Evolutionary conservation across 2,329 filamentous ascomycete species (phyloP), one percentile per base, ranked within the genome.

Genomic region (Chaetomium olivaceum): DNA sequence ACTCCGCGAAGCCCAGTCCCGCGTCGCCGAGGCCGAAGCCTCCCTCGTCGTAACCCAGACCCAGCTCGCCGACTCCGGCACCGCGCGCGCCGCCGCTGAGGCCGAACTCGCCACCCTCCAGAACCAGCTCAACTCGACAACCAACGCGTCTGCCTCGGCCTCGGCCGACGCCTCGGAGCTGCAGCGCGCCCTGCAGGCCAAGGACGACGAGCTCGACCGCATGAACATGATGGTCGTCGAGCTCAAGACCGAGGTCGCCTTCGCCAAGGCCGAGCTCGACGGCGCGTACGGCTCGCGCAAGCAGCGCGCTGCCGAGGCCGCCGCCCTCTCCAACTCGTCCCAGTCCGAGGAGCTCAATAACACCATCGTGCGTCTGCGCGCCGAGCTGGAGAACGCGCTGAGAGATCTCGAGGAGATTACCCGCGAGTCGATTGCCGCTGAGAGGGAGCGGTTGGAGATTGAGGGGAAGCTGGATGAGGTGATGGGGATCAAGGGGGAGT

Each of bases 221-320:
- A 77, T 84, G 61, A 84, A 83, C 74, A 77, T 80, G 72, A 80
- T 81, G 72, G 74, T 87, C 62, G 82, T 84, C 39, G 84, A 87
- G 76, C 80, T 85, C 73, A 87, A 87, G 80, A 87, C 85, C 61
- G 85, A 88, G 71, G 79, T 86, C 66, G 86, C 85, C 55, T 82
- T 87, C 71, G 83, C 84, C 59, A 83, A 85, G 72, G 86, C 86
- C 21, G 86, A 88, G 75, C 81, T 88, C 33, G 86, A 88, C 68
- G 84, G 84, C 64, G 85, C 85, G 29, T 87, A 87, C 73, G 85
- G 85, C 64, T 82, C 83, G 64, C 82, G 85, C 66, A 81, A 83
- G 65, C 81, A 88, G 76, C 83, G 86, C 25, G 85, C 85, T 23
- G 82, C 83, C 14, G 85, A 87, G 69, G 82, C 83, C 23, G 85